Evolutionary conservation across 805 yeast species (phyloP).

Genomic region (Kodamaea jinghongensis): DNA sequence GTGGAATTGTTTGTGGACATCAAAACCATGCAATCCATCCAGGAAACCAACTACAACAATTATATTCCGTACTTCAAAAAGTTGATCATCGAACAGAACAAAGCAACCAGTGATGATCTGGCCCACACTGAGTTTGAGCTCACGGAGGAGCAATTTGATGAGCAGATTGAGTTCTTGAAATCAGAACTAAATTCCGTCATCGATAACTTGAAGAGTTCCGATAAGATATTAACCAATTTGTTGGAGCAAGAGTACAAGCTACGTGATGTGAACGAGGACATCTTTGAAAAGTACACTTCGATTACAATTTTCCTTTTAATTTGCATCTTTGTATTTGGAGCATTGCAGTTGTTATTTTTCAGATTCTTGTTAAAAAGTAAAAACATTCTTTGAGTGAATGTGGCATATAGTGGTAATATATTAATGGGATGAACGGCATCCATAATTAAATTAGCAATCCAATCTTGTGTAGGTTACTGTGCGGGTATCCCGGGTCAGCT

Average conservation of each 20-base stretch:
- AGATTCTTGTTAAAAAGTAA: slow-evolving; percentile 28
- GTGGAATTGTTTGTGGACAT: slow-evolving; percentile 34
- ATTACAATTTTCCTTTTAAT: slow-evolving; percentile 25
- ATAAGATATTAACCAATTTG: slow-evolving; percentile 24
- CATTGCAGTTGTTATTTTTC: slow-evolving; percentile 30
- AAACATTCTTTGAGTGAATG: slow-evolving; percentile 15
- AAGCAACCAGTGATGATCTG: slow-evolving; percentile 4
- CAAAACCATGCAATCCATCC: slow-evolving; percentile 32
- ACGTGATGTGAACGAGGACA: slow-evolving; percentile 39
- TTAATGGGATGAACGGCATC: not conserved
- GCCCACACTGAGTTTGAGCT: slow-evolving; percentile 16
- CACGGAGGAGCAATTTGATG: slow-evolving; percentile 33
- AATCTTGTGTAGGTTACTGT: no score
- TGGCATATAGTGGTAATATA: not conserved
- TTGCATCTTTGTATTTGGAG: slow-evolving; percentile 28
- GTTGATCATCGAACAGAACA: slow-evolving; percentile 8
- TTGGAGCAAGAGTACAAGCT: slow-evolving; percentile 33
- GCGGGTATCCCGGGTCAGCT: no score
- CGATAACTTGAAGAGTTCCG: slow-evolving; percentile 30
- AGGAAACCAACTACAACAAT: slow-evolving; percentile 34
- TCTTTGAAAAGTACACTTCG: slow-evolving; percentile 32
- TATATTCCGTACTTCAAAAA: slow-evolving; percentile 34
- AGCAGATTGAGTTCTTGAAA: slow-evolving; percentile 26
- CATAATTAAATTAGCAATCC: not conserved
- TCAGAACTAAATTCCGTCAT: slow-evolving; percentile 30